Conservation (phyloP, 768 basidiomycete species). For the Boletales sp. region DNA sequence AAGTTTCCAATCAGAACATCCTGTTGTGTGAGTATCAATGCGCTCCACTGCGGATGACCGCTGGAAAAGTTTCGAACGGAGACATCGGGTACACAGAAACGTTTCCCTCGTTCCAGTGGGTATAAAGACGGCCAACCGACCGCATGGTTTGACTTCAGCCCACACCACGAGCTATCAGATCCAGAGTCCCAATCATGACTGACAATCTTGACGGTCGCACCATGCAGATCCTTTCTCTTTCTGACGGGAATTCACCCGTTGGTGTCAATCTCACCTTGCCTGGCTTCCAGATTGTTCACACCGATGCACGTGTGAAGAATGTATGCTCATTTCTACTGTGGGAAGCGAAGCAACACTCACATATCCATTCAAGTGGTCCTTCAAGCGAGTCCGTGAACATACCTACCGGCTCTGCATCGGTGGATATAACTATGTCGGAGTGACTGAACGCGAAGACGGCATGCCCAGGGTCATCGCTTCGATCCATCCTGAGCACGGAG, state of each 20-base stretch:
- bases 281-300: background rate
- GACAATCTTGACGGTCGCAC: background rate
- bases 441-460: no score
- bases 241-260: background rate
- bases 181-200: background rate
- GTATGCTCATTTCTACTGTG: background rate
- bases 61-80: no score
- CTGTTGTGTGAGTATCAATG: no score
- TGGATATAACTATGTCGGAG: background rate
- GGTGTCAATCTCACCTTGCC: background rate
- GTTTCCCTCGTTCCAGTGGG: no score
- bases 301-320: rapidly evolving
- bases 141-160: no score
- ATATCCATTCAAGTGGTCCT: background rate
- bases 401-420: background rate
- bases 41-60: no score
- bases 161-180: background rate
- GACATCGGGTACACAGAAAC: no score
- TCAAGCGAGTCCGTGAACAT: background rate
- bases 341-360: background rate
- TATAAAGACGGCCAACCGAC: no score
- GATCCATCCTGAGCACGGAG: background rate
- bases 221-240: background rate
- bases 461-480: background rate
- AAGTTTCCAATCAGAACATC: no score